These are phyloP conservation scores for Berberis vulgaris DNA, from an alignment of 164 flowering plant genomes.

Conservation along the genomic window DNA sequence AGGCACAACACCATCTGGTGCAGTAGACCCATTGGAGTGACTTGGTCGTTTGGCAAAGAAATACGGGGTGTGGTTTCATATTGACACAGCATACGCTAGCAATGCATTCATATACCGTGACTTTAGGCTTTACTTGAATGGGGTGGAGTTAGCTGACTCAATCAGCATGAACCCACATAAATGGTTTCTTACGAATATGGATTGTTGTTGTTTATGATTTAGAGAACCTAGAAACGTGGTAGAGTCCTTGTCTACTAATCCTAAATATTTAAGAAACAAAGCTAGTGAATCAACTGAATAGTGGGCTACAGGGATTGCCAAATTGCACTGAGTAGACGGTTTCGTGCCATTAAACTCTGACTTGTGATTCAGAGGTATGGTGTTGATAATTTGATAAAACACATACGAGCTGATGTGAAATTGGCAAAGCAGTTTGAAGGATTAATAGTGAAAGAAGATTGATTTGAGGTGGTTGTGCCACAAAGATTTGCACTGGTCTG, in stretches of 20 bases:
- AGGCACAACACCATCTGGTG: too few relatives aligned
- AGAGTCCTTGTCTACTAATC: too few relatives aligned
- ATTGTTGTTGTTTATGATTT: conserved; percentile 12
- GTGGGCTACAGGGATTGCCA: conserved; percentile 16
- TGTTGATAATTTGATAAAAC: conserved; percentile 8
- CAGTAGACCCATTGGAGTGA: too few relatives aligned
- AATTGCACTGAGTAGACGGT: not conserved
- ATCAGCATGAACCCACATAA: conserved; percentile 7
- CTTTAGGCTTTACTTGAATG: too few relatives aligned
- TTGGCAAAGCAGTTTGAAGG: conserved; percentile 15
- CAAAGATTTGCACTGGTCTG: conserved; percentile 21
- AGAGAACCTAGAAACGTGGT: not conserved
- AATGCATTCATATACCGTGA: too few relatives aligned
- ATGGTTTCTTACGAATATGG: conserved; percentile 5
- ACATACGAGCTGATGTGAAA: conserved; percentile 10
- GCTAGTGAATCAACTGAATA: conserved; percentile 4
- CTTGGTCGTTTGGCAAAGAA: too few relatives aligned
- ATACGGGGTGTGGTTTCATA: too few relatives aligned
- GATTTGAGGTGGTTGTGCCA: conserved; percentile 21
- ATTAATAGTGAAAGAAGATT: not conserved
- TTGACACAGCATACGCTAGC: too few relatives aligned
- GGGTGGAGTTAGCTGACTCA: not conserved
- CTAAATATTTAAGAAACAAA: not conserved
- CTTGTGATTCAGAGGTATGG: not conserved
- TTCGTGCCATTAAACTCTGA: too few relatives aligned